A percentile compares a stretch with the other conserved stretches of the same genome.
phyloP scores from a whole-genome alignment of 208 protist species.

The Crithidia expoeki region DNA sequence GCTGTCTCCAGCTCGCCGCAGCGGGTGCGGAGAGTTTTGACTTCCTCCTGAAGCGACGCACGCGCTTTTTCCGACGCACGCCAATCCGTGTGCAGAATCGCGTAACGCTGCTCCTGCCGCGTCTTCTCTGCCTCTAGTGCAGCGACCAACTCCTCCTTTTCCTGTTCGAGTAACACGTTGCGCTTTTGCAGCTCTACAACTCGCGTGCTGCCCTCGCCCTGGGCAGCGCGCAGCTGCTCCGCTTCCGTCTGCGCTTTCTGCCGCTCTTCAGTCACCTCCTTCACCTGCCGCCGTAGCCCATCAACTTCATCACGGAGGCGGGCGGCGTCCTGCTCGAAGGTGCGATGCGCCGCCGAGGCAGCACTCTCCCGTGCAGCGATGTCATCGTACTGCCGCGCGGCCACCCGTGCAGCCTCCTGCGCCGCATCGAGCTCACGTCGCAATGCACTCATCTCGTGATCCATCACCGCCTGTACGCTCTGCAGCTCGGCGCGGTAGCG shows the following conservation, averaged over 20 bases:
- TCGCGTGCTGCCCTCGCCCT: slow-evolving; percentile 32
- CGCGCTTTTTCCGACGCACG: slow-evolving; percentile 46
- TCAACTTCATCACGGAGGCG: slow-evolving; percentile 32
- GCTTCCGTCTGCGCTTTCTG: slow-evolving; percentile 37
- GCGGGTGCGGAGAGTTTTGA: slow-evolving; percentile 49
- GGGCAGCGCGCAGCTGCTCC: slow-evolving; percentile 33
- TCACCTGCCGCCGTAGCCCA: slow-evolving; percentile 30
- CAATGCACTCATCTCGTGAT: slow-evolving; percentile 49
- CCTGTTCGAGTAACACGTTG: slow-evolving; percentile 28
- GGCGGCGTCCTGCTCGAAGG: slow-evolving; percentile 38
- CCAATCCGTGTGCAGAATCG: slow-evolving; percentile 48
- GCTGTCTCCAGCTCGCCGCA: slow-evolving; percentile 43
- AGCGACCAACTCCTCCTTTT: slow-evolving; percentile 36
- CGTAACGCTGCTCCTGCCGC: slow-evolving; percentile 37
- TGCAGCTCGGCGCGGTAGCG: slow-evolving; percentile 39
- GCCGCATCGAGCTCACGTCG: slow-evolving; percentile 46
- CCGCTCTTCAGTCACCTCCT: slow-evolving; percentile 31
- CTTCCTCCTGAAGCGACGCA: slow-evolving; percentile 57
- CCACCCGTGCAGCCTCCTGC: slow-evolving; percentile 33
- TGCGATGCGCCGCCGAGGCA: slow-evolving; percentile 23
- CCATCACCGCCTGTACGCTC: slow-evolving; percentile 44
- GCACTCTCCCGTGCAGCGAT: slow-evolving; percentile 38
- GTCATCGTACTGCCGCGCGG: slow-evolving; percentile 50
- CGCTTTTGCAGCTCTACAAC: slow-evolving; percentile 32
- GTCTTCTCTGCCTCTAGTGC: slow-evolving; percentile 35